Evolutionary conservation across 345 rosid species (phyloP), one percentile per base, ranked within the genome.

Genomic region (Salix exigua): DNA sequence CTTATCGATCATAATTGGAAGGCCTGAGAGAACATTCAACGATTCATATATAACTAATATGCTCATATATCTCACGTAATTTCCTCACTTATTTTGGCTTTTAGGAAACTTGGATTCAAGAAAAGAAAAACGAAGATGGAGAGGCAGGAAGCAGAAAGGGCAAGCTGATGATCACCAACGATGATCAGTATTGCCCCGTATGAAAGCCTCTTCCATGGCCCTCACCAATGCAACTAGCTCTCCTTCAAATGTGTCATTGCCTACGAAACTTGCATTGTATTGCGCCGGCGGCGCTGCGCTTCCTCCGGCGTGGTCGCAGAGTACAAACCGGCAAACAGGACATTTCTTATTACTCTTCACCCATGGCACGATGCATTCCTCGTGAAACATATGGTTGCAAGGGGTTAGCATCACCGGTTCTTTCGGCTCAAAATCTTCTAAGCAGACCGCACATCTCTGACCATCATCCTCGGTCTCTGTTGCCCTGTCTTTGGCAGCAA

Each of bases 351-450:
- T 81, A 74, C 83, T 86, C 72, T 80, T 91, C 44, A 87, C 78
- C 98, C 97, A 94, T 5, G 92, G 92, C 68, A 90, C 86, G 31
- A 94, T 91, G 69, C 97, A 92, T 3, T 88, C 92, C 68, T 91
- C 93, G 11, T 94, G 98, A 77, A 91, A 94, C 97, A 92, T 91
- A 19, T 94, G 98, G 60, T 87, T 80, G 71, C 98, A 92, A 5
- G 95, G 97, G 46, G 97, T 92, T 12, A 89, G 23, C 91, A 82
- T 88, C 65, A 92, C 97, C 67, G 70, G 75, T 79, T 92, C 91
- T 71, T 75, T 80, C 0, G 91, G 82, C 82, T 87, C 91, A 37
- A 94, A 94, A 78, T 94, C 97, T 68, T 94, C 98, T 78, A 94
- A 85, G 82, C 98, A 92, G 78, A 94, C 81, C 0, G 86, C 83